Conservation (phyloP, 2,329 filamentous ascomycete genomes). For the Scedosporium aurantiacum region DNA sequence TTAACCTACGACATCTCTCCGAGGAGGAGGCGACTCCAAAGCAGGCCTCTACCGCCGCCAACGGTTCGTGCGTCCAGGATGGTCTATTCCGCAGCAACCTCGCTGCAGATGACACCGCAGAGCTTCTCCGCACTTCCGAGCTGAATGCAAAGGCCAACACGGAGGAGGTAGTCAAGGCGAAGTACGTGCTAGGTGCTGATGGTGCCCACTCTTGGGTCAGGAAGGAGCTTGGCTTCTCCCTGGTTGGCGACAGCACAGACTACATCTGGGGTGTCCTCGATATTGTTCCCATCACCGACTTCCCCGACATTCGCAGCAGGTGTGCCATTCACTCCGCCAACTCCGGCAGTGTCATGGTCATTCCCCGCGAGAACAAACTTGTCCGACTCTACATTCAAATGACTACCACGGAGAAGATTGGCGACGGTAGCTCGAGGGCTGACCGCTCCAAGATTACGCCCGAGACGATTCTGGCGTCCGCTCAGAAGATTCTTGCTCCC, state of each 20-base stretch:
- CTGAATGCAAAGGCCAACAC: slow-evolving; percentile 7
- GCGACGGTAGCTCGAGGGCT: slow-evolving; percentile 24
- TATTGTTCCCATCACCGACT: slow-evolving; percentile 30
- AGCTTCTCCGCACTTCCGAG: slow-evolving; percentile 25
- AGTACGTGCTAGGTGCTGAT: slow-evolving; percentile 58
- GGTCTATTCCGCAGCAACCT: slow-evolving; percentile 52
- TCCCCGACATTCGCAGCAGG: slow-evolving; percentile 44
- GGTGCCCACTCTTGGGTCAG: slow-evolving; percentile 58
- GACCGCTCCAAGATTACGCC: slow-evolving; percentile 52
- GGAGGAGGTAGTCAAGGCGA: slow-evolving; percentile 21
- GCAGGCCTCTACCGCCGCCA: slow-evolving; percentile 13
- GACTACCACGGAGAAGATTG: slow-evolving; percentile 29
- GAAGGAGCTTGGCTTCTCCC: slow-evolving; percentile 34
- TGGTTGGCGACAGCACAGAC: slow-evolving; percentile 41
- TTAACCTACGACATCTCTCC: slow-evolving; percentile 44
- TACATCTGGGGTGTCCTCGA: slow-evolving; percentile 36
- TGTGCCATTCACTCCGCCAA: slow-evolving; percentile 43
- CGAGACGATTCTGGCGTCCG: slow-evolving; percentile 48
- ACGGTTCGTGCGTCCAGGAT: slow-evolving; percentile 19
- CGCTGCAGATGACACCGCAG: slow-evolving; percentile 43
- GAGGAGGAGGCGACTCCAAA: slow-evolving; percentile 45
- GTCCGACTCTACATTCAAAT: slow-evolving; percentile 60
- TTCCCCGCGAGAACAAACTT: slow-evolving; percentile 57
- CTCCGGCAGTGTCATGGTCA: slow-evolving; percentile 51
- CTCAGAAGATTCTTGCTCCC: slow-evolving; percentile 52